A percentile compares a stretch with the other conserved stretches of the same genome.
phyloP scores from a whole-genome alignment of 176 grass and related monocot genomes.

The Pontederia crassipes region DNA sequence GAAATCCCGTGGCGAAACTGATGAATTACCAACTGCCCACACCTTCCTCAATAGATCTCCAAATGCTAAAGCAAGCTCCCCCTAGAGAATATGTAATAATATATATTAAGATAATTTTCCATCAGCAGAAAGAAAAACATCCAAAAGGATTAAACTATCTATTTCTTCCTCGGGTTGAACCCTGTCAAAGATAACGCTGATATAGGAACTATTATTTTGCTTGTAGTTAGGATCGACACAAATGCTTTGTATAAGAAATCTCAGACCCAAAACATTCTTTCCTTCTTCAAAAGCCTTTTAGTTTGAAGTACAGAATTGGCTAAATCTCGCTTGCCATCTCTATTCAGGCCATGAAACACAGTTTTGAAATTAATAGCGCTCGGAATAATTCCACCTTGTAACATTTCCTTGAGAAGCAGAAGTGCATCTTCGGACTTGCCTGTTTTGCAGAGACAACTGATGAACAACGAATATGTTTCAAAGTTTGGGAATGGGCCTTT shows the following conservation, averaged over 20 bases:
- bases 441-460: slow-evolving; percentile 60
- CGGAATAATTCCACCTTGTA: slow-evolving; percentile 55
- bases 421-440: slow-evolving; percentile 61
- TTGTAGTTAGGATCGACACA: too few relatives aligned
- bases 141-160: too few relatives aligned
- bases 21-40: slow-evolving; percentile 52
- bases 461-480: slow-evolving; percentile 79
- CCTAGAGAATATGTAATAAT: slow-evolving; percentile 26
- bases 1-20: slow-evolving; percentile 60
- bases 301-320: slow-evolving; percentile 43
- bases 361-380: slow-evolving; percentile 66
- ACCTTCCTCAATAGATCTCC: slow-evolving; percentile 70
- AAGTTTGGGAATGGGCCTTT: slow-evolving; percentile 74
- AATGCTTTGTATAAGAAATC: background rate
- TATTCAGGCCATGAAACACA: slow-evolving; percentile 68
- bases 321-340: slow-evolving; percentile 61
- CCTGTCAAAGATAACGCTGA: too few relatives aligned
- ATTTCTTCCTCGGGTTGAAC: too few relatives aligned
- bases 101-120: background rate
- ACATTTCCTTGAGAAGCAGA: slow-evolving; percentile 53
- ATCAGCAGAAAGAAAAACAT: too few relatives aligned
- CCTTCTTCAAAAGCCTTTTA: slow-evolving; percentile 59
- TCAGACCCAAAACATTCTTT: slow-evolving; percentile 42
- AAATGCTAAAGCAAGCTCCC: slow-evolving; percentile 94
- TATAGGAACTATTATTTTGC: too few relatives aligned